phyloP scores from a whole-genome alignment of 2,329 filamentous ascomycete species.

The Aureobasidium melanogenum region DNA sequence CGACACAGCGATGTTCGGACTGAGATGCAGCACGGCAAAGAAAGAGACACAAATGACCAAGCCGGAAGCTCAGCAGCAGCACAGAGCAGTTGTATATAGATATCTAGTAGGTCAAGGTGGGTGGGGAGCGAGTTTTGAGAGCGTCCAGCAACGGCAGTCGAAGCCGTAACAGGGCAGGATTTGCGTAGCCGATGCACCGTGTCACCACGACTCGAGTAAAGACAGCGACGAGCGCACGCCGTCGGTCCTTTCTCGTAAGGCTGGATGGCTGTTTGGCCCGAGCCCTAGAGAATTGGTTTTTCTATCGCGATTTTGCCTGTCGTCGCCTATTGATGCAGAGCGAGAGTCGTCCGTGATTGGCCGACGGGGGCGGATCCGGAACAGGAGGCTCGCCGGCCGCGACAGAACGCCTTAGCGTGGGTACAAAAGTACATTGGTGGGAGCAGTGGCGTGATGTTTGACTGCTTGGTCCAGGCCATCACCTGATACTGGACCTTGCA shows the following conservation, averaged over 20 bases:
- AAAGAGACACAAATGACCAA: neutral
- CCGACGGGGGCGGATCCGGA: neutral
- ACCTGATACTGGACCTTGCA: conserved; percentile 12
- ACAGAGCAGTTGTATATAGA: neutral
- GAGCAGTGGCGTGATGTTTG: conserved; percentile 12
- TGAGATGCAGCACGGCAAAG: neutral
- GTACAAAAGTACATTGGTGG: neutral
- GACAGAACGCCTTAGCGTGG: conserved; percentile 1
- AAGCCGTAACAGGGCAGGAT: conserved; percentile 7
- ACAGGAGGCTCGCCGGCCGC: neutral
- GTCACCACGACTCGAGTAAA: conserved; percentile 7
- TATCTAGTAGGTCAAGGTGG: neutral
- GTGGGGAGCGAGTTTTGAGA: conserved; percentile 5
- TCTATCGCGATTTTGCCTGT: neutral
- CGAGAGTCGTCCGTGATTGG: neutral
- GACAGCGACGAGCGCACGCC: neutral
- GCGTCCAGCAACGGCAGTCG: conserved; percentile 5
- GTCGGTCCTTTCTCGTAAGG: conserved; percentile 12
- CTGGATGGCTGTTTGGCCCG: conserved; percentile 1
- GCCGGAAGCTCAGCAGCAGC: neutral
- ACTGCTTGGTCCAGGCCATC: conserved; percentile 8
- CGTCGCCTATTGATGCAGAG: neutral
- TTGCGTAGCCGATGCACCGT: conserved; percentile 3
- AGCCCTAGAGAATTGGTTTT: conserved; percentile 5
- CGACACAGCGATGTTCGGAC: neutral